These are phyloP conservation scores for Fusarium mangiferae DNA, from an alignment of 2,329 filamentous ascomycete genomes.

Conservation along the genomic window DNA sequence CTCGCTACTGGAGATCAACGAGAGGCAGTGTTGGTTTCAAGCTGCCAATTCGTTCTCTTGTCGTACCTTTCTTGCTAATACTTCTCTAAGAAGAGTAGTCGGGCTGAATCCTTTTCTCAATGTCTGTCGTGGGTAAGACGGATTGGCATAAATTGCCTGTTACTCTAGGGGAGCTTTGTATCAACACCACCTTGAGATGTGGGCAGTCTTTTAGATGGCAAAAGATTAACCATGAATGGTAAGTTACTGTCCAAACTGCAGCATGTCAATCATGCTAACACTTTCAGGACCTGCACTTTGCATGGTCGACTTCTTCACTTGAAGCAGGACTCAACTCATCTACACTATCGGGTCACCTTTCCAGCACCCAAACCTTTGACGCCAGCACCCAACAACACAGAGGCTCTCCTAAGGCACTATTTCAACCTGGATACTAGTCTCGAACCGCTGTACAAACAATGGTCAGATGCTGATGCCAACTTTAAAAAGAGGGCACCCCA, in stretches of 20 bases:
- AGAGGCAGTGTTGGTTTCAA: neutral
- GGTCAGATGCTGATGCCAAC: slow-evolving; percentile 86
- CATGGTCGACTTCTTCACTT: slow-evolving; percentile 86
- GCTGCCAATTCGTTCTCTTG: neutral
- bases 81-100: neutral
- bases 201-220: slow-evolving; percentile 98
- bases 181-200: slow-evolving; percentile 93
- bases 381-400: slow-evolving; percentile 69
- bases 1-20: slow-evolving; percentile 1
- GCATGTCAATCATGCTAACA: slow-evolving; percentile 8
- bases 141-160: slow-evolving; percentile 92
- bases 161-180: slow-evolving; percentile 84
- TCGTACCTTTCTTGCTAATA: neutral
- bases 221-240: slow-evolving; percentile 88
- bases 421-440: slow-evolving; percentile 87
- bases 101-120: slow-evolving; percentile 13
- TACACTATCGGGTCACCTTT: slow-evolving; percentile 83
- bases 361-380: slow-evolving; percentile 46
- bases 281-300: slow-evolving; percentile 78
- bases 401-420: slow-evolving; percentile 81
- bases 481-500: slow-evolving; percentile 87
- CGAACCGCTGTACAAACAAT: slow-evolving; percentile 80
- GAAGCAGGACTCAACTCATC: slow-evolving; percentile 79
- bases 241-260: slow-evolving; percentile 19
- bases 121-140: slow-evolving; percentile 62